Base-by-base conservation (phyloP, 129 eudicot genomes). In the Smallanthus sonchifolius region DNA sequence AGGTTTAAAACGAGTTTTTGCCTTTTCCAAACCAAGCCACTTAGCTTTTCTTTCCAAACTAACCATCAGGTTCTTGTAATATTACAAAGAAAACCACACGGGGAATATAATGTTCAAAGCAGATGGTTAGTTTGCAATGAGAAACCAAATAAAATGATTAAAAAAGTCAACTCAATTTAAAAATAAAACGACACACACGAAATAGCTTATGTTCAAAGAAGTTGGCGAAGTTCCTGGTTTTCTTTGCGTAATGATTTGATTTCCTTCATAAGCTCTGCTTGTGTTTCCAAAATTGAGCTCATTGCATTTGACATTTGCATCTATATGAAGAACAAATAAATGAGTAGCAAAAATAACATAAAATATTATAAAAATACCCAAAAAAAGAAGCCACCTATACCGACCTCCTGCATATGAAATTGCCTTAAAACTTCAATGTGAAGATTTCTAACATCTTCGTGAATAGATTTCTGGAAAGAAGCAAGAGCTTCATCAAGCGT, bases 321-420 rank as follows among this genome's bases (percentile, higher is more conserved):
- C 97, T 94, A 87, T 84, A 80, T 13, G 52, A 51, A 71, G 43
- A 36, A 54, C 35, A n/a, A 49, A 37, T 28, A 55, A 16, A 73
- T 75, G 17, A 39, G 67, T 74, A 59, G 6, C 44, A 32, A 32
- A 69, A 44, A 72, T 19, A 75, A 43, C 42, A 67, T 24, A 54
- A 51, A 8, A 42, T 44, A 37, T 13, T 39, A 60, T 11, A 65
- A 32, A 45, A 43, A 19, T 20, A 67, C 32, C 49, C 4, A 17
- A 6, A 52, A 49, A 16, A 4, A 63, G 2, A 49, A 40, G 5
- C 35, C 8, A 69, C 16, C 42, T 64, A 63, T 43, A 70, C 28
- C 66, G 59, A 94, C 99, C 99, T 95, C 99, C 56, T 91, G 99
- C 90, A 91, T 84, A 80, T 95, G 99, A 66, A 84, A 91, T 64